A percentile compares a stretch with the other conserved stretches of the same genome.
phyloP scores from a whole-genome alignment of 176 grass and related monocot genomes.

The Bolboschoenus planiculmis region DNA sequence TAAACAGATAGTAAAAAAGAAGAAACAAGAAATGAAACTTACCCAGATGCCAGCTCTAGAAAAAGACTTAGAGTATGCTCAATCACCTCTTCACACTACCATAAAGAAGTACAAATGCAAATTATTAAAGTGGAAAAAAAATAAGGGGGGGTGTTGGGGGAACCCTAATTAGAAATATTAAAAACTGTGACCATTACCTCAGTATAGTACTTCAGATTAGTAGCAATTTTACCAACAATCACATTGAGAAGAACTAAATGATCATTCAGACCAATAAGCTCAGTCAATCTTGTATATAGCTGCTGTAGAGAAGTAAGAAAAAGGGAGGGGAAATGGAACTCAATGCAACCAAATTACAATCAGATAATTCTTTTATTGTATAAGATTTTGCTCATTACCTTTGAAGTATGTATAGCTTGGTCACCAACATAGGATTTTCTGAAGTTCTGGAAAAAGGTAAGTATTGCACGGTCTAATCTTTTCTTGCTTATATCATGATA shows the following conservation, averaged over 20 bases:
- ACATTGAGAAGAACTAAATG: conserved; percentile 99
- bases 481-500: conserved; percentile 90
- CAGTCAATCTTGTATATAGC: conserved; percentile 92
- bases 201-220: conserved; percentile 88
- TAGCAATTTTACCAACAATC: conserved; percentile 95
- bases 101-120: conserved; percentile 35
- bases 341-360: conserved; percentile 15
- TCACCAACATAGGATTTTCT: conserved; percentile 97
- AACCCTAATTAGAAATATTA: neutral
- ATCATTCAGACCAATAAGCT: conserved; percentile 94
- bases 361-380: conserved; percentile 4
- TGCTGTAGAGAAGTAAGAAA: conserved; percentile 52
- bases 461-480: conserved; percentile 90
- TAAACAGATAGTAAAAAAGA: neutral
- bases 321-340: conserved; percentile 20
- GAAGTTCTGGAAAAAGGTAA: conserved; percentile 94
- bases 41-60: conserved; percentile 91
- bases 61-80: conserved; percentile 91
- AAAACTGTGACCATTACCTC: conserved; percentile 40
- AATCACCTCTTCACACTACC: conserved; percentile 90
- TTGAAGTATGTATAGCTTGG: conserved; percentile 89
- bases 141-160: neutral
- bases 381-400: conserved; percentile 35
- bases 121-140: conserved; percentile 23
- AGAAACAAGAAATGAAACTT: conserved; percentile 24